phyloP scores from a whole-genome alignment of 805 yeast species.

The Kazachstania martiniae region DNA sequence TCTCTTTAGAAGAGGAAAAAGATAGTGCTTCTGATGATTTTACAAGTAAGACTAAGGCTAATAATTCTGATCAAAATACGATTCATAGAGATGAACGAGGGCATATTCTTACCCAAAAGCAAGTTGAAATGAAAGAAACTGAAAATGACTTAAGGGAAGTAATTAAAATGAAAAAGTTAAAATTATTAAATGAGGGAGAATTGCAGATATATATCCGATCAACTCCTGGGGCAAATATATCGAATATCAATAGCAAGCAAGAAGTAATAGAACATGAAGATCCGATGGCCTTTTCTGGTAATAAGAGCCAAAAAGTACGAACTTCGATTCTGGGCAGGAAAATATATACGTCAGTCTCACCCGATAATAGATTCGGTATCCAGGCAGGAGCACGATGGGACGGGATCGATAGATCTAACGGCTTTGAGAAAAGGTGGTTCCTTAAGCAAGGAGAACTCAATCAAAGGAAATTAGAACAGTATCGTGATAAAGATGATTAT shows the following conservation, averaged over 20 bases:
- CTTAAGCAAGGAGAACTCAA: constrained; percentile 30
- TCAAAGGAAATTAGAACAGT: constrained; percentile 25
- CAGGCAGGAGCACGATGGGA: constrained; percentile 84
- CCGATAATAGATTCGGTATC: constrained; percentile 66
- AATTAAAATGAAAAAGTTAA: constrained; percentile 26
- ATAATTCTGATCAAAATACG: constrained; percentile 29
- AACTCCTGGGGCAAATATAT: constrained; percentile 1
- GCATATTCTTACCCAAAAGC: constrained; percentile 30
- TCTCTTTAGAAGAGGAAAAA: no score
- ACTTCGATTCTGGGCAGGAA: constrained; percentile 37
- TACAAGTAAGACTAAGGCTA: no score
- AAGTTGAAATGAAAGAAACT: constrained; percentile 13
- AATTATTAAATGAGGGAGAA: constrained; percentile 29
- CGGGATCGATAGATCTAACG: constrained; percentile 83
- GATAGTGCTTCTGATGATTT: no score
- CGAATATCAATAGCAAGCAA: background rate
- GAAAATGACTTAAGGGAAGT: constrained; percentile 21
- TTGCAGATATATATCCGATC: constrained; percentile 21
- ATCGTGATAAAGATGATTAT: constrained; percentile 16
- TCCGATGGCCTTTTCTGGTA: constrained; percentile 40
- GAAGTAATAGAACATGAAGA: constrained; percentile 36
- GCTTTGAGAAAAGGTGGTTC: constrained; percentile 63
- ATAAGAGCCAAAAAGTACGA: constrained; percentile 9
- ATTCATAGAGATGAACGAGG: constrained; percentile 57
- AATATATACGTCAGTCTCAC: constrained; percentile 36